These are phyloP conservation scores for Synchytrium microbalum DNA, from an alignment of 371 early-diverging fungal species.

Conservation along the genomic window DNA sequence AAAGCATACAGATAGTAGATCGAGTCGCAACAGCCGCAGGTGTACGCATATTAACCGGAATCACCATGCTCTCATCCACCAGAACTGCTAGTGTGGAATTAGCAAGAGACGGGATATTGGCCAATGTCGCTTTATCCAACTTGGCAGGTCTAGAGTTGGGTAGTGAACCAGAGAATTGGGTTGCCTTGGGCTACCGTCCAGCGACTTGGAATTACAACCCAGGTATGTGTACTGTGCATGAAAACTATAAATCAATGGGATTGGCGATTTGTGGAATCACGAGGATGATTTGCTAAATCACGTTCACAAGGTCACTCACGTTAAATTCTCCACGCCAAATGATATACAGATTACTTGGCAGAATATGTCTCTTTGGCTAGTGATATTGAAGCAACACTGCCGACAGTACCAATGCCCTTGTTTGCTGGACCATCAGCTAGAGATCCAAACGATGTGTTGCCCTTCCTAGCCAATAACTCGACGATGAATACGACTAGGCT, in stretches of 20 bases:
- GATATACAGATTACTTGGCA: background rate
- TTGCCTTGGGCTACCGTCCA: background rate
- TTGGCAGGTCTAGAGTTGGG: background rate
- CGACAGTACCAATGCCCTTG: background rate
- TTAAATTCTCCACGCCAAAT: no score
- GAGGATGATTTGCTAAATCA: no score
- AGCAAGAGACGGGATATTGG: background rate
- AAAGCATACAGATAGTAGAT: background rate
- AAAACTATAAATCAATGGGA: no score
- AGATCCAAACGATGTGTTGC: background rate
- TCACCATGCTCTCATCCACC: background rate
- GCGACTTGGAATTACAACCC: background rate
- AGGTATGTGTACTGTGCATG: no score
- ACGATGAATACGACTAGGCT: background rate
- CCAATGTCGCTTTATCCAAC: background rate
- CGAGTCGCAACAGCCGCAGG: background rate
- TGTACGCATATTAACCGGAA: background rate
- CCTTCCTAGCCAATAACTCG: background rate
- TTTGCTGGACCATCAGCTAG: background rate
- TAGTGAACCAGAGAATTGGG: background rate
- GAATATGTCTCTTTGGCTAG: background rate
- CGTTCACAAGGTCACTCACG: no score
- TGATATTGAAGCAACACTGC: background rate
- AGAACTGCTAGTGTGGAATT: background rate
- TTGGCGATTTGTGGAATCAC: no score